phyloP scores from a whole-genome alignment of 176 grass and related monocot genomes.

The Zoysia pacifica region DNA sequence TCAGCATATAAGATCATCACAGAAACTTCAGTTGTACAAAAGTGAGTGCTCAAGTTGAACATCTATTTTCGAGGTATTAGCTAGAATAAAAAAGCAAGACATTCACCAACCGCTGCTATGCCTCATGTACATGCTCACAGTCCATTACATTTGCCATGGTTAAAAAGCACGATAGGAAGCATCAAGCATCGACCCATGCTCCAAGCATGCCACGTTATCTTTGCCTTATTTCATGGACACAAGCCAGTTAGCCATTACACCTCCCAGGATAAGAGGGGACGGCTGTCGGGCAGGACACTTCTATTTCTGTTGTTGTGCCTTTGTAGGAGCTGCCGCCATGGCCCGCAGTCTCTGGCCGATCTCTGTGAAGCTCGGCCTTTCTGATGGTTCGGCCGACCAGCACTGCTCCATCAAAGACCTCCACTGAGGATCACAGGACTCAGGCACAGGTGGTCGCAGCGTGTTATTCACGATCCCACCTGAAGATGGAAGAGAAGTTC shows the following conservation, averaged over 20 bases:
- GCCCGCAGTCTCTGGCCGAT: conserved; percentile 65
- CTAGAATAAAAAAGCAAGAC: background rate
- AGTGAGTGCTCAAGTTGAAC: background rate
- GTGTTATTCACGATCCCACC: conserved; percentile 99
- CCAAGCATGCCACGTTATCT: conserved; percentile 3
- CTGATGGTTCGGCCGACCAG: conserved; percentile 75
- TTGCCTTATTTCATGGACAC: conserved; percentile 30
- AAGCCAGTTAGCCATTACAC: conserved; percentile 2
- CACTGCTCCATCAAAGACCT: conserved; percentile 86
- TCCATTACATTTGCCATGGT: conserved; percentile 16
- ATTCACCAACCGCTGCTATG: background rate
- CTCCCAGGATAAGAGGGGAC: conserved; percentile 4
- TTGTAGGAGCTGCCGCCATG: conserved; percentile 60
- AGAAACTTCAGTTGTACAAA: background rate
- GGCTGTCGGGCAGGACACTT: background rate
- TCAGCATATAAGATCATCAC: background rate
- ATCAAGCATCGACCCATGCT: conserved; percentile 10
- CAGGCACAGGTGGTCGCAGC: conserved; percentile 66
- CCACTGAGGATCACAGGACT: conserved; percentile 77
- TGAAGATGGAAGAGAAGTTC: conserved; percentile 30
- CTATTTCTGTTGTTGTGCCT: conserved; percentile 54
- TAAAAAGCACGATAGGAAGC: background rate
- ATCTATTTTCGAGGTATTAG: background rate
- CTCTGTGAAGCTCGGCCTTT: conserved; percentile 76
- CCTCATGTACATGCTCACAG: conserved; percentile 17